Conservation (phyloP, 805 yeast species). For the Saccharomyces paradoxus region DNA sequence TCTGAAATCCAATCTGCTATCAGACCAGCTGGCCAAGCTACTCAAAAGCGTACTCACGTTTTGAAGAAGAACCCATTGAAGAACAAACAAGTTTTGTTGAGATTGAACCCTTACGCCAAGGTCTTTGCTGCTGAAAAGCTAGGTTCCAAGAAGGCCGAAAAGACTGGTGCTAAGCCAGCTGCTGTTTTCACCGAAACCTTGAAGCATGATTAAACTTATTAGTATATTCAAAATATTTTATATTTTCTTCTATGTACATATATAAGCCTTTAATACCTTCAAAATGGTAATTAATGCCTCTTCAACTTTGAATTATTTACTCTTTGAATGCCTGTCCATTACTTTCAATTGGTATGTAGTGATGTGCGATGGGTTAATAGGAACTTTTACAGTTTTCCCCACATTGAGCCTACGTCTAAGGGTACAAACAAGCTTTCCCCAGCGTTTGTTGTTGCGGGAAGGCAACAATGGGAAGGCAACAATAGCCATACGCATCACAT, state of each 20-base stretch:
- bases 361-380: not conserved
- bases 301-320: not conserved
- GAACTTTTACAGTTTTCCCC: not conserved
- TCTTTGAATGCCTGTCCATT: no score
- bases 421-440: not conserved
- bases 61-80: slow-evolving; percentile 98
- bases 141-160: slow-evolving; percentile 72
- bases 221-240: not conserved
- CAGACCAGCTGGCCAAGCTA: slow-evolving; percentile 90
- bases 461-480: not conserved
- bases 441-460: not conserved
- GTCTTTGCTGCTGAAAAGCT: slow-evolving; percentile 87
- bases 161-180: slow-evolving; percentile 59
- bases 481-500: not conserved
- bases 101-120: slow-evolving; percentile 99
- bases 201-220: slow-evolving; percentile 44
- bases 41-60: slow-evolving; percentile 90
- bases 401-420: not conserved
- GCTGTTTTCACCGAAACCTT: slow-evolving; percentile 61
- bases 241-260: not conserved
- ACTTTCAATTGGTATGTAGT: no score
- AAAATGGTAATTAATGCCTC: not conserved
- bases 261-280: not conserved
- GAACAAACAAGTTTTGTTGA: slow-evolving; percentile 96
- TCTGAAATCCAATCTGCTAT: slow-evolving; percentile 97